phyloP scores from a whole-genome alignment of 1,284 basidiomycete genomes.

The Puccinia sorghi region DNA sequence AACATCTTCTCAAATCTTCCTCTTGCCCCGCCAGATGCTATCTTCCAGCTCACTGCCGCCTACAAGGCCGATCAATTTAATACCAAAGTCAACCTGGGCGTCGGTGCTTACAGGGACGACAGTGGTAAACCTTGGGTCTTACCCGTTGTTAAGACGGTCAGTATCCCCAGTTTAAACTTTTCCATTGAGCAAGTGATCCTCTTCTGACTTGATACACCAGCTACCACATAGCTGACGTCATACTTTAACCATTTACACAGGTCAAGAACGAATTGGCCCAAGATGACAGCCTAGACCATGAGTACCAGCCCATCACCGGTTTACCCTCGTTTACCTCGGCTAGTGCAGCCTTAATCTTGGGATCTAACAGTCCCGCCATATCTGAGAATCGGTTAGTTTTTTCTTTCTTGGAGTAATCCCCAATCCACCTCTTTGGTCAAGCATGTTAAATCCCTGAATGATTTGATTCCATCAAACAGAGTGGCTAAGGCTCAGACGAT shows the following conservation, averaged over 20 bases:
- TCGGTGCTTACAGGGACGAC: conserved; percentile 61
- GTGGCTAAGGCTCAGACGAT: conserved; percentile 78
- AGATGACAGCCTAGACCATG: conserved; percentile 78
- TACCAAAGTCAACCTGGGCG: conserved; percentile 79
- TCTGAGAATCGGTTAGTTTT: conserved; percentile 64
- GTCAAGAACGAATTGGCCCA: conserved; percentile 72
- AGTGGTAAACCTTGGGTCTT: conserved; percentile 61
- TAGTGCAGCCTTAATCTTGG: conserved; percentile 79
- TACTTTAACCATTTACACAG: conserved; percentile 60
- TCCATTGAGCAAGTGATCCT: neutral
- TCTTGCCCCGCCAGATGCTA: conserved; percentile 62
- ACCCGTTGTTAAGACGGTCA: conserved; percentile 24
- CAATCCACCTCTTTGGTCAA: neutral
- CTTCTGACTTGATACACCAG: neutral
- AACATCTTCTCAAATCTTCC: conserved; percentile 23
- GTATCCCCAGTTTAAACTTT: neutral
- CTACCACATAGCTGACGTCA: neutral
- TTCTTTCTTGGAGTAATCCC: neutral
- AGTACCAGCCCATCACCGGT: conserved; percentile 90
- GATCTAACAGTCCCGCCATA: conserved; percentile 71
- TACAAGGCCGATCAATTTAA: conserved; percentile 79
- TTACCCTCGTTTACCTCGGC: conserved; percentile 76
- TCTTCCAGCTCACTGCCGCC: conserved; percentile 85
- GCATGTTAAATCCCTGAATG: neutral
- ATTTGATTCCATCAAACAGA: neutral